These are phyloP conservation scores for Lipomyces chichibuensis DNA, from an alignment of 805 yeast genomes.

Conservation along the genomic window DNA sequence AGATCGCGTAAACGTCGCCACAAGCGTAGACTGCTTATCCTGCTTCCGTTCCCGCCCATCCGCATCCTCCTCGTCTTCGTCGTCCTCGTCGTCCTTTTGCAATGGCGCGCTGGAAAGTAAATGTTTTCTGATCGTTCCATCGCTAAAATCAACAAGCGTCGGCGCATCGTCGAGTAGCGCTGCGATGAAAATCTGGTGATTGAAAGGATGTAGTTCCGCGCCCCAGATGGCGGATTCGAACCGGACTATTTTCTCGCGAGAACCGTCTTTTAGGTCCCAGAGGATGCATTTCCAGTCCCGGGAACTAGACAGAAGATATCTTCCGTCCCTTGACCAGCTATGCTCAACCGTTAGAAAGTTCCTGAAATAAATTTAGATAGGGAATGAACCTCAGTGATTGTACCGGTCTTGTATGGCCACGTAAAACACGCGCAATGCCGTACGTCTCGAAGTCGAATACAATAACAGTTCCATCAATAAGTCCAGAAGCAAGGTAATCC, in stretches of 20 bases:
- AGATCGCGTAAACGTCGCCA: conserved; percentile 54
- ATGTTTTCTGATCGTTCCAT: conserved; percentile 26
- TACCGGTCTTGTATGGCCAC: conserved; percentile 71
- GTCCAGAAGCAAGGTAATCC: conserved; percentile 83
- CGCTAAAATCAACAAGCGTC: conserved; percentile 51
- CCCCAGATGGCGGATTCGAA: conserved; percentile 79
- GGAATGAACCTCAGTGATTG: conserved; percentile 52
- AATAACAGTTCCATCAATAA: conserved; percentile 70
- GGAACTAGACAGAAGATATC: conserved; percentile 68
- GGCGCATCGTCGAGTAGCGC: conserved; percentile 68
- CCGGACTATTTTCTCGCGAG: conserved; percentile 50
- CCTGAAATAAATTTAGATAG: not conserved
- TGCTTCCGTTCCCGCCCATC: conserved; percentile 34
- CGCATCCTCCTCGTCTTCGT: conserved; percentile 29
- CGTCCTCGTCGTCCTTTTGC: conserved; percentile 9
- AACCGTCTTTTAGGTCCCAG: conserved; percentile 68
- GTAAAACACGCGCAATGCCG: conserved; percentile 58
- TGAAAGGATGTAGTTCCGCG: conserved; percentile 53
- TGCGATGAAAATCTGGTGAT: conserved; percentile 54
- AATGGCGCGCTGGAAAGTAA: conserved; percentile 15
- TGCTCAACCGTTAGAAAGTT: not conserved
- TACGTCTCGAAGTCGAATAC: conserved; percentile 73
- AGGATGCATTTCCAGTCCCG: conserved; percentile 81
- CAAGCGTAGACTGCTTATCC: conserved; percentile 52
- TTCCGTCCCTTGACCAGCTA: conserved; percentile 74